A percentile compares a stretch with the other conserved stretches of the same genome.
Evolutionary conservation across 108 stramenopile genomes (phyloP).

Genomic region (Conticribra guillardii): DNA sequence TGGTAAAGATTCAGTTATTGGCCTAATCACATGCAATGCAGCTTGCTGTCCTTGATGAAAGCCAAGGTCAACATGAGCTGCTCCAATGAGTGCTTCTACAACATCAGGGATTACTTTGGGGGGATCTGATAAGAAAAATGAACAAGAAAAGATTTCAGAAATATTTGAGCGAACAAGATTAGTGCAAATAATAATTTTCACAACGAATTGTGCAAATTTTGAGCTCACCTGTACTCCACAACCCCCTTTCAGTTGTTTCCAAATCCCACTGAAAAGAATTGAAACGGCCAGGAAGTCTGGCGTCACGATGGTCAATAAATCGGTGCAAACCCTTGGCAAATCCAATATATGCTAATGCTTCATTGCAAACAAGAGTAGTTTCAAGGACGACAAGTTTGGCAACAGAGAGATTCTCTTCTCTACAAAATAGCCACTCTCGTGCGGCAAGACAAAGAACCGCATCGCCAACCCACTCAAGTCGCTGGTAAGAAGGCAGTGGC

Average conservation of each 20-base stretch:
- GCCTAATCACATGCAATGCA: conserved; percentile 27
- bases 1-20: conserved; percentile 17
- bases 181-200: neutral
- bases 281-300: conserved; percentile 51
- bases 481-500: conserved; percentile 62
- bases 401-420: conserved; percentile 21
- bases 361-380: conserved; percentile 59
- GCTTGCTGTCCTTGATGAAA: conserved; percentile 46
- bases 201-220: neutral
- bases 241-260: conserved; percentile 38
- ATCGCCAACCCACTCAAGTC: conserved; percentile 76
- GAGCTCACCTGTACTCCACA: conserved; percentile 59
- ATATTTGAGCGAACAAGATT: too few relatives aligned
- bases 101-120: conserved; percentile 68
- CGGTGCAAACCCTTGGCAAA: conserved; percentile 42
- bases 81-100: conserved; percentile 67
- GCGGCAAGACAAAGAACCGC: conserved; percentile 64
- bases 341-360: conserved; percentile 57
- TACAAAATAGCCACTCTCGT: conserved; percentile 58
- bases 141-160: conserved; percentile 11
- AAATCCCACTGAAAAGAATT: conserved; percentile 52
- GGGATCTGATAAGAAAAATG: conserved; percentile 39
- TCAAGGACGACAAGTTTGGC: conserved; percentile 55
- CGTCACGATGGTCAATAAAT: conserved; percentile 62
- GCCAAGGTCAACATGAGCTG: conserved; percentile 54